Percentiles rank a stretch among this genome's conserved stretches.
phyloP scores from a whole-genome alignment of 495 filamentous ascomycete genomes.

The Neurospora sp. region DNA sequence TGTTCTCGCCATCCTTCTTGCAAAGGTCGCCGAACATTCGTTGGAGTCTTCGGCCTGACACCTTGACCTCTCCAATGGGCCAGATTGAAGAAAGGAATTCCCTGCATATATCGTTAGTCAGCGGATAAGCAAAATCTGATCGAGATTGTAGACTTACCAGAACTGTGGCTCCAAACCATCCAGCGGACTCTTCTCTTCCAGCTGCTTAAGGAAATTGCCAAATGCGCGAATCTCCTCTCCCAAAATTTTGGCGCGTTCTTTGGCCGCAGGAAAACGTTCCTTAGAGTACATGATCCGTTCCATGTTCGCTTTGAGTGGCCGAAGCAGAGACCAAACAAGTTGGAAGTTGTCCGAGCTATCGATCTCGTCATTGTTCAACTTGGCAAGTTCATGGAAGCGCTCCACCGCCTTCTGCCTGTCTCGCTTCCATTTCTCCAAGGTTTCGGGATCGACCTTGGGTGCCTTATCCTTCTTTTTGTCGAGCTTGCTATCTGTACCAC shows the following conservation, averaged over 20 bases:
- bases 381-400: conserved; percentile 23
- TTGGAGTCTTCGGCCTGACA: conserved; percentile 31
- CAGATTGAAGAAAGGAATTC: conserved; percentile 30
- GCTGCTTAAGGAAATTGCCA: conserved; percentile 32
- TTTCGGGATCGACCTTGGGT: conserved; percentile 23
- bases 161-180: conserved; percentile 36
- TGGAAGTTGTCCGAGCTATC: conserved; percentile 22
- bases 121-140: not conserved
- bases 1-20: conserved; percentile 16
- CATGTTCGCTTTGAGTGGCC: conserved; percentile 33
- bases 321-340: conserved; percentile 34
- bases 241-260: conserved; percentile 35
- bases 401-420: conserved; percentile 25
- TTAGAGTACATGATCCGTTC: conserved; percentile 33
- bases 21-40: conserved; percentile 37
- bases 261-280: conserved; percentile 31
- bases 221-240: conserved; percentile 36
- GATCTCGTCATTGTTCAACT: conserved; percentile 22
- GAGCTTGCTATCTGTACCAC: conserved; percentile 13
- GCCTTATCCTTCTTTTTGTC: conserved; percentile 23
- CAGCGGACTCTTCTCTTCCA: conserved; percentile 24
- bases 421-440: conserved; percentile 22
- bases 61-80: conserved; percentile 28
- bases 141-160: conserved; percentile 23
- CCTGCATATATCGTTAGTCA: conserved; percentile 16